These are phyloP conservation scores for Paramecium sonneborni DNA, from an alignment of 73 alveolate genomes.

Conservation along the genomic window DNA sequence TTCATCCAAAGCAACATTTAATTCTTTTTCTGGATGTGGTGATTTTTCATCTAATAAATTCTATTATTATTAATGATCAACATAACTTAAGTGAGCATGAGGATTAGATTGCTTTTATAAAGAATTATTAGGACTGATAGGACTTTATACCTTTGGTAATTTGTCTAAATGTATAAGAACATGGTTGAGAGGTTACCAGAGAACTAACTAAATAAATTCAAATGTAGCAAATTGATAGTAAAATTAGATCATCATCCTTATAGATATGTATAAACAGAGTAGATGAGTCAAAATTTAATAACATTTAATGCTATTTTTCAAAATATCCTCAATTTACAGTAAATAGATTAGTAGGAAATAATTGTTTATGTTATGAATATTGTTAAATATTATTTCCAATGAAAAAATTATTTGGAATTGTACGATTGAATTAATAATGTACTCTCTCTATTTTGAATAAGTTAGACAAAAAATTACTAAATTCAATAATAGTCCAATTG, in stretches of 20 bases:
- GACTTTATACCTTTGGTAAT: background rate
- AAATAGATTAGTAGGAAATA: background rate
- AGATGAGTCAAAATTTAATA: background rate
- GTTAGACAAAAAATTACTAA: background rate
- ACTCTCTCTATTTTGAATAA: background rate
- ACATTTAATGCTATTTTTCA: background rate
- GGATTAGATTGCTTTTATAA: background rate
- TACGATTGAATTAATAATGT: background rate
- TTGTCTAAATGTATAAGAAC: background rate
- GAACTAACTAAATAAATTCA: background rate
- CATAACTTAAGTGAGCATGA: background rate
- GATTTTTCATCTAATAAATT: background rate
- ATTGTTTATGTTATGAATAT: background rate
- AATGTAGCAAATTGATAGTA: background rate
- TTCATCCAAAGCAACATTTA: background rate
- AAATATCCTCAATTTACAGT: background rate
- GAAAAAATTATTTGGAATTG: background rate
- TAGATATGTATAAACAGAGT: background rate
- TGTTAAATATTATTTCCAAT: background rate
- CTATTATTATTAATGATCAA: background rate
- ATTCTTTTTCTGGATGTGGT: background rate
- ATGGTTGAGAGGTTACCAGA: slow-evolving; percentile 9
- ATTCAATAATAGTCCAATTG: background rate
- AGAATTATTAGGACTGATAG: background rate
- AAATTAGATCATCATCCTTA: background rate